Percentiles rank a stretch among this genome's conserved stretches.
These are phyloP conservation scores for Toxoplasma gondii DNA, from an alignment of 169 alveolate species.

Conservation along the genomic window DNA sequence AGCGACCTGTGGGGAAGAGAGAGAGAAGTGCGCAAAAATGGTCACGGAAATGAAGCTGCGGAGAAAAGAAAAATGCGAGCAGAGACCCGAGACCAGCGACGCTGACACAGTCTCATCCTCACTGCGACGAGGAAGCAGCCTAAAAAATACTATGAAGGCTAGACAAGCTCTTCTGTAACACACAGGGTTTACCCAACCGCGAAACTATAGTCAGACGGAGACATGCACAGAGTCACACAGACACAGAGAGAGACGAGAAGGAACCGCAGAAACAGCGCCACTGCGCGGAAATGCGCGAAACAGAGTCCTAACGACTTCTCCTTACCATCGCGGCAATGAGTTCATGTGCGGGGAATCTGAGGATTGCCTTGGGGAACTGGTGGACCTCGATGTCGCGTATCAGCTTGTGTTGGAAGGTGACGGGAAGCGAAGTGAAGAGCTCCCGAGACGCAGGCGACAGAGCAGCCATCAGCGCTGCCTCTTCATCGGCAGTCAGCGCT, in stretches of 20 bases:
- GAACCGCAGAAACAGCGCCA: too few species aligned
- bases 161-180: too few species aligned
- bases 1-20: neutral
- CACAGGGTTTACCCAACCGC: too few species aligned
- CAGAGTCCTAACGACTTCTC: too few species aligned
- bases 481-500: constrained; percentile 1
- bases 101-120: neutral
- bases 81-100: too few species aligned
- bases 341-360: constrained; percentile 41
- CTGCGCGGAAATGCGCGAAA: too few species aligned
- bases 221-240: too few species aligned
- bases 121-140: too few species aligned
- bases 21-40: neutral
- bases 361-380: constrained; percentile 24
- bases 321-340: constrained; percentile 25
- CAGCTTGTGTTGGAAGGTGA: constrained; percentile 30
- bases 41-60: neutral
- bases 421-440: neutral
- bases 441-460: constrained; percentile 5
- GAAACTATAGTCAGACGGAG: too few species aligned
- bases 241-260: too few species aligned
- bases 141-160: too few species aligned
- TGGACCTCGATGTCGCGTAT: neutral
- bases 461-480: neutral
- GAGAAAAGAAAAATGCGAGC: neutral